Base-by-base conservation (phyloP, 352 stramenopile genomes). In the Pythium oligandrum region DNA sequence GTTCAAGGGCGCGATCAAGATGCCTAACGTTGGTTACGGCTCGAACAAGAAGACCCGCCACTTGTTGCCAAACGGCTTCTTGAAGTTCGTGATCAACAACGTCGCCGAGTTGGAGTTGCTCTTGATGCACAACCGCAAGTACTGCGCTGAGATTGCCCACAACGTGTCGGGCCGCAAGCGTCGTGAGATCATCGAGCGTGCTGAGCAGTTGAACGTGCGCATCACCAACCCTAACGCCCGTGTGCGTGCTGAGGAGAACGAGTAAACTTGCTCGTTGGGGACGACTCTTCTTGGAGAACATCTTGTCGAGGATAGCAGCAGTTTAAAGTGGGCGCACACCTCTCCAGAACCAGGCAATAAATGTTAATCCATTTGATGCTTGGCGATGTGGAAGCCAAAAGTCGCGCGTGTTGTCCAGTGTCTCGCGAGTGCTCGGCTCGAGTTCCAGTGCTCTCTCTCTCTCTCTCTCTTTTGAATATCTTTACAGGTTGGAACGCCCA, bases 1-100 rank as follows among this genome's bases (percentile, higher is more conserved):
- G 75, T 99, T 99, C 87, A 99, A 99, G 88, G 97, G 97, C 53
- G 92, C 96, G 48, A 89, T 98, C 68, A 95, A 96, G 67, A 98
- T 98, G 96, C 95, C 96, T 43, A 98, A 97, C 73, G 97, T 99
- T 70, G 97, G 97, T 64, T 99, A 99, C 83, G 97, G 96, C 70
- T 99, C 95, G 51, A 96, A 99, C 86, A 98, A 98, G 83, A 98
- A 98, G 81, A 99, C 96, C 54, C 82, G 92, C 60, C 97, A 99
- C 86, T 71, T 98, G 60, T 78, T 99, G 54, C 97, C 97, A 48
- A 98, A 98, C 78, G 97, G 97, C 73, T 99, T 99, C 90, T 95
- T 98, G 60, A 98, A 98, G 78, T 99, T 99, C 71, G 74, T 98
- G 70, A 95, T 99, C 43, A 96, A 96, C 80, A 99, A 99, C 83